These are phyloP conservation scores for Pseudevernia furfuracea DNA, from an alignment of 495 filamentous ascomycete species.

Conservation along the genomic window DNA sequence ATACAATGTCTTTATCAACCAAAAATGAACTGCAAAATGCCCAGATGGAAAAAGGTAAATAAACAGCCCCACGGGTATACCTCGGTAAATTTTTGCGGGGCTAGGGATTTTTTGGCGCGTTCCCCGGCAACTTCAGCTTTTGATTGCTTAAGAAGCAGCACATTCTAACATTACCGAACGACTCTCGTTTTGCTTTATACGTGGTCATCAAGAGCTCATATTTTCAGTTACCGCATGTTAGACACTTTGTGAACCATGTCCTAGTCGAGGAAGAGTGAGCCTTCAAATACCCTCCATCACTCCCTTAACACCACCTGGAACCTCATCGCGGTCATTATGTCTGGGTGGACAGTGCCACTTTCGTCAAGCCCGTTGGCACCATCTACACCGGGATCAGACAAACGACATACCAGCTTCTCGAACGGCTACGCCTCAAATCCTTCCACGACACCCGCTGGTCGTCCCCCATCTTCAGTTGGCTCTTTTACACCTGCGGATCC, in stretches of 20 bases:
- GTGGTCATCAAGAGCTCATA: background rate
- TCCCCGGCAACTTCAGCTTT: background rate
- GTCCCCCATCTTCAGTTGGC: conserved; percentile 57
- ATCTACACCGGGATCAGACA: conserved; percentile 23
- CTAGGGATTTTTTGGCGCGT: conserved; percentile 8
- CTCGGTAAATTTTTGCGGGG: background rate
- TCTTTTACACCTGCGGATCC: conserved; percentile 70
- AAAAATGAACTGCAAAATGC: background rate
- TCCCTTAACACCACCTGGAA: background rate
- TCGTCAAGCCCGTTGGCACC: conserved; percentile 25
- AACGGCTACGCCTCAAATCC: conserved; percentile 38
- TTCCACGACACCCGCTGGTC: conserved; percentile 72
- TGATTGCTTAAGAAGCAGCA: background rate
- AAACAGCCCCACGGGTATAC: conserved; percentile 4
- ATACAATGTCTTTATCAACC: background rate
- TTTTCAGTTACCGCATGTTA: no score
- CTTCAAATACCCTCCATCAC: background rate
- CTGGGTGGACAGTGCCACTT: conserved; percentile 19
- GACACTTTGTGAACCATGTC: background rate
- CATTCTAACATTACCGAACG: background rate
- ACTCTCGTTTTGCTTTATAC: background rate
- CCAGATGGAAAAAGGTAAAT: conserved; percentile 5
- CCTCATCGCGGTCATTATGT: conserved; percentile 10
- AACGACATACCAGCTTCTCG: conserved; percentile 7
- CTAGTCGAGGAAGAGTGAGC: background rate